Base-by-base conservation (phyloP, 495 filamentous ascomycete genomes). In the Neurospora discreta region DNA sequence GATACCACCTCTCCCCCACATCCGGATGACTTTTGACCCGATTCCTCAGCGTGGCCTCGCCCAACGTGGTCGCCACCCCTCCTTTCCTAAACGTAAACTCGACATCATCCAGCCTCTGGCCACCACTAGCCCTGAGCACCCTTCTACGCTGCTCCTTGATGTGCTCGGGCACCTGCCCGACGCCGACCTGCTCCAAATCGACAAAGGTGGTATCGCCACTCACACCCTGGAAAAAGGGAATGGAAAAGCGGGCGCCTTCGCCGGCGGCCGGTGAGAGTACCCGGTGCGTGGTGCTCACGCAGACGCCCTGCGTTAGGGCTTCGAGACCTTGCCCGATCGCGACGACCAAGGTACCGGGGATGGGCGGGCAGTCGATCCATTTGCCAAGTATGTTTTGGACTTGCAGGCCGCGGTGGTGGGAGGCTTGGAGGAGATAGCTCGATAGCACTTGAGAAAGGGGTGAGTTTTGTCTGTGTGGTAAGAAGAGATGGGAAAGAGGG, bases 181-280 rank as follows among this genome's bases (percentile, higher is more conserved):
- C 83, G 18, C 85, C 84, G 6, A 86, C 78, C 0, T 52, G 76
- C 70, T 86, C 85, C 65, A 91, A 87, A 39, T 88, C 86, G 73
- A 95, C 93, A 75, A 94, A 95, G 30, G 86, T 88, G 1, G 93
- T 86, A 78, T 96, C 92, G 68, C 92, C 88, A 72, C 90, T 88
- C 73, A 99, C 93, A 4, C 92, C 95, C 78, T 97, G 93, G 79
- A 99, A 99, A 78, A 98, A 95, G 0, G 95, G 95, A 70, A 97
- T 91, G 16, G 88, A 91, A 78, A 90, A 96, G 33, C 95, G 84
- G 39, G 95, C 85, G 0, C 95, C 95, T 52, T 78, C 71, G 18
- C 92, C 92, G 5, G 85, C 82, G 1, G 78, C 71, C 0, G 92
- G 92, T 5, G 84, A 87, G 2, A 91, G 81, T 44, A 98, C 94